Evolutionary conservation across 345 rosid species (phyloP), one percentile per base, ranked within the genome.

Genomic region (Punica granatum): DNA sequence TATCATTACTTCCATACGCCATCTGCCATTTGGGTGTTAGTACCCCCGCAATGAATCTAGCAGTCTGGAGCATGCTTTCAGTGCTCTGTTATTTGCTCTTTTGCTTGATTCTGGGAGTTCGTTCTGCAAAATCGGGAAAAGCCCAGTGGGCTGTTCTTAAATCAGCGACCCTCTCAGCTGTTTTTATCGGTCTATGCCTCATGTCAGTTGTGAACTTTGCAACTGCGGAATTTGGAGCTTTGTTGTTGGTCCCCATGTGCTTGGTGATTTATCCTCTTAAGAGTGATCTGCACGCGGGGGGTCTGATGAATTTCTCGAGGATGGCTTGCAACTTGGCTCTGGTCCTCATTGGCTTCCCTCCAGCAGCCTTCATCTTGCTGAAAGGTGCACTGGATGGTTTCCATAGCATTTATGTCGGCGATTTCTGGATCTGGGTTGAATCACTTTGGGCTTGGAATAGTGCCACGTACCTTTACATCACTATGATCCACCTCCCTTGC

Each of bases 171-270:
- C 78, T 91, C 73, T 78, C 92, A 65, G 82, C 85, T 41, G 82
- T 80, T 34, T 88, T 89, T 84, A 88, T 89, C 37, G 96, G 99
- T 60, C 78, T 91, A 65, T 66, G 86, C 77, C 88, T 94, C 68
- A 91, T 94, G 98, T 94, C 95, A 2, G 77, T 94, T 67, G 86
- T 94, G 67, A 94, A 94, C 76, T 94, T 94, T 63, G 98, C 98
- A 21, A 78, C 90, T 18, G 98, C 98, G 34, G 90, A 91, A 79
- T 78, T 94, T 21, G 97, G 99, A 58, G 97, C 99, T 31, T 67
- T 91, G 69, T 63, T 89, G 35, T 60, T 94, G 36, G 96, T 91
- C 49, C 99, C 97, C 15, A 73, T 76, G 73, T 85, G 92, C 78
- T 80, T 91, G 88, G 67, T 91, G 83, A 89, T 77, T 65, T 85